Percentiles rank a stretch among this genome's conserved stretches.
Conservation (phyloP, 2,329 filamentous ascomycete species). For the Cladosporium colombiae region DNA sequence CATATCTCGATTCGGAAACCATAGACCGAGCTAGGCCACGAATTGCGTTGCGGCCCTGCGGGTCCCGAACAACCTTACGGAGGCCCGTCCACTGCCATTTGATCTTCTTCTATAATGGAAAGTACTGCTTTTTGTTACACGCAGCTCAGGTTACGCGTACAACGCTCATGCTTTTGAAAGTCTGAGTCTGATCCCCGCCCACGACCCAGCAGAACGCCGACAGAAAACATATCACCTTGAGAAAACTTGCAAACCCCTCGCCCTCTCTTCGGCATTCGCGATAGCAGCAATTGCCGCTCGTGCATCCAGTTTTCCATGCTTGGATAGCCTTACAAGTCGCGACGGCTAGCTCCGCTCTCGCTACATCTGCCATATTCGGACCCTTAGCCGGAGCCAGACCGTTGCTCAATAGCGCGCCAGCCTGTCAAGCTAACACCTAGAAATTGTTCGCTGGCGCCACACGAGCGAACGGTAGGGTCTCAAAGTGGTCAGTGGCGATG, state of each 20-base stretch:
- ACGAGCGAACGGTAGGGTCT: background rate
- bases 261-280: background rate
- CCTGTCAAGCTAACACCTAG: background rate
- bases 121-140: background rate
- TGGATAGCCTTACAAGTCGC: constrained; percentile 2
- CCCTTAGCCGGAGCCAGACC: background rate
- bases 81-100: background rate
- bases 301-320: background rate
- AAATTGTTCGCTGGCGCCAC: background rate
- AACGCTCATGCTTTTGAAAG: background rate
- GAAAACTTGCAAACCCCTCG: too few species aligned
- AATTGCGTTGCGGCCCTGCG: background rate
- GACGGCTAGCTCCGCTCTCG: background rate
- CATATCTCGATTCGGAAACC: background rate
- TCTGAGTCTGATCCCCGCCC: background rate
- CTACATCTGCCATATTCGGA: background rate
- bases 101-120: background rate
- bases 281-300: background rate
- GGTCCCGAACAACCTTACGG: background rate
- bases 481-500: background rate
- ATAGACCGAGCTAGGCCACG: background rate
- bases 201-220: background rate
- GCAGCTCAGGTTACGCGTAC: background rate
- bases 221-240: background rate
- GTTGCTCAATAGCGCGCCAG: background rate